Evolutionary conservation across 305 asterid species (phyloP), one percentile per base, ranked within the genome.

Genomic region (Striga hermonthica): DNA sequence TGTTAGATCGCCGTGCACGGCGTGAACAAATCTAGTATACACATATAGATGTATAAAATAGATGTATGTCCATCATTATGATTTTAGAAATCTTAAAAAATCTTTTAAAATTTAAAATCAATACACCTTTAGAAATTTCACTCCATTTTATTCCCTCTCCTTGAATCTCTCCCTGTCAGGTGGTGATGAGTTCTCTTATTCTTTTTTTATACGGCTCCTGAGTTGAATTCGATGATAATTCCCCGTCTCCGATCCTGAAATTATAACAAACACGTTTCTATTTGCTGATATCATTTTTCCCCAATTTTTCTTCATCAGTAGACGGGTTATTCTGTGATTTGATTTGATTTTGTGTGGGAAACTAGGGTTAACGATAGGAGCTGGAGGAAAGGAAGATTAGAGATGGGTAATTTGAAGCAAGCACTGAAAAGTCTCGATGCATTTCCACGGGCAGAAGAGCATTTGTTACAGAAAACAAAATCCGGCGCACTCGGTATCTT

Each of bases 401-500:
- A 40, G 74, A 92, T 87, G 98, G 97, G 96, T 58, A 82, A 75
- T 80, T 77, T 90, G 70, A 93, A 78, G 81, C 95, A 86, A 81
- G 82, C 82, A 4, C 70, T 93, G 53, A 86, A 66, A 74, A 84
- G 80, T 72, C 75, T 93, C 72, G 96, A 93, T 74, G 98, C 98
- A 14, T 93, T 93, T 75, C 98, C 98, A 1, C 95, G 97, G 14
- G 88, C 98, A 4, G 98, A 93, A 65, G 98, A 90, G 47, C 98
- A 93, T 74, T 80, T 93, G 82, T 75, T 93, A 76, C 93, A 73
- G 83, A 86, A 90, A 79, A 93, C 98, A 28, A 87, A 87, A 81
- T 84, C 96, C 13, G 98, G 98, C 63, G 98, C 98, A 74, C 68
- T 90, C 53, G 98, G 98, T 93, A 83, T 62, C 65, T 34, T 44